Conservation (phyloP, 768 basidiomycete genomes). For the Cystobasidium onofrii region DNA sequence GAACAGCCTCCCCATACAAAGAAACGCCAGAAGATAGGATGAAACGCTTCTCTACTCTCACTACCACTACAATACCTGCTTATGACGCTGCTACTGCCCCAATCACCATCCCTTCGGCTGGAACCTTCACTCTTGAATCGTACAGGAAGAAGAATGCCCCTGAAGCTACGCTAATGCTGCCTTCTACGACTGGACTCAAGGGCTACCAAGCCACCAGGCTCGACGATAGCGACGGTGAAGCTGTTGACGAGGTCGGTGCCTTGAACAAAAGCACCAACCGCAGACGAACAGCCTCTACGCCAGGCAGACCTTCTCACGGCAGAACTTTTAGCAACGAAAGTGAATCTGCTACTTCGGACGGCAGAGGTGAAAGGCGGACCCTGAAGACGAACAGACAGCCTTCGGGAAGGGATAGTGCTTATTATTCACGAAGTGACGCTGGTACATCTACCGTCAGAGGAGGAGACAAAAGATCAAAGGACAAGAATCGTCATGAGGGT, state of each 20-base stretch:
- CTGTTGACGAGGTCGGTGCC: not conserved
- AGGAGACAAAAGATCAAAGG: not conserved
- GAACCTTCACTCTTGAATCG: constrained; percentile 8
- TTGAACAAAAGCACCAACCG: not conserved
- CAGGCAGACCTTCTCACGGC: not conserved
- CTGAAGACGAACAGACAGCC: constrained; percentile 1
- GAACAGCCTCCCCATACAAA: not conserved
- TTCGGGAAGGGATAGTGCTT: constrained; percentile 20
- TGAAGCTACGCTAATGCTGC: constrained; percentile 15
- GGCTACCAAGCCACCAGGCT: constrained; percentile 3
- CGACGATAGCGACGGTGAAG: not conserved
- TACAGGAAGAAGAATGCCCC: constrained; percentile 25
- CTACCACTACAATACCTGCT: not conserved
- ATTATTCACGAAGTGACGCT: constrained; percentile 19
- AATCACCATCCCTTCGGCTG: not conserved
- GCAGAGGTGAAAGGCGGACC: not conserved
- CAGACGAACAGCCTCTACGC: not conserved
- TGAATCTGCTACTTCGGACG: constrained; percentile 3
- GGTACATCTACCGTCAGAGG: constrained; percentile 10
- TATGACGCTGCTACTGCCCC: not conserved
- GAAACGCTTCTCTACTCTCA: constrained; percentile 20
- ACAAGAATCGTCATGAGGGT: constrained; percentile 8
- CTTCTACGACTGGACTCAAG: not conserved
- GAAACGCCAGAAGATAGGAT: constrained; percentile 24
- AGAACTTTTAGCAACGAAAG: not conserved